These are phyloP conservation scores for Neofusicoccum sp. DNA, from an alignment of 2,329 filamentous ascomycete species.

Conservation along the genomic window DNA sequence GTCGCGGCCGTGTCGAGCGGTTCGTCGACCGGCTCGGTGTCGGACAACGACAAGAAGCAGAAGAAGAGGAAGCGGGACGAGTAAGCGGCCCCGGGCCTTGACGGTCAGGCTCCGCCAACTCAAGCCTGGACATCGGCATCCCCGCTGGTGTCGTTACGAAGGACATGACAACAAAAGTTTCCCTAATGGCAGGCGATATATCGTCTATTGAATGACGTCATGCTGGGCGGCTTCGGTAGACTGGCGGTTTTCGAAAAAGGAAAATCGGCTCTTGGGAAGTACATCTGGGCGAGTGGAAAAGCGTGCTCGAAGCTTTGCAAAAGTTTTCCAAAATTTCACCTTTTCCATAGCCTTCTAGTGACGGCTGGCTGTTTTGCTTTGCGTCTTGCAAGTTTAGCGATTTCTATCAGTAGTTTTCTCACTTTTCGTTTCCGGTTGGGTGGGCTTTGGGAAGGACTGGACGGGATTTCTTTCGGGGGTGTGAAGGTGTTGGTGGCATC, in stretches of 20 bases:
- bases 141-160: slow-evolving; percentile 6
- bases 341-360: slow-evolving; percentile 4
- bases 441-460: slow-evolving; percentile 2
- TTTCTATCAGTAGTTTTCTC: neutral
- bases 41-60: slow-evolving; percentile 45
- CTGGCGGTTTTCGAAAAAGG: slow-evolving; percentile 27
- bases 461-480: neutral
- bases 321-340: slow-evolving; percentile 7
- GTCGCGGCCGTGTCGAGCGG: slow-evolving; percentile 34
- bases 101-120: slow-evolving; percentile 7
- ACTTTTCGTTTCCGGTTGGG: slow-evolving; percentile 4
- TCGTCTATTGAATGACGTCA: slow-evolving; percentile 38
- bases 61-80: slow-evolving; percentile 74
- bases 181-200: slow-evolving; percentile 21
- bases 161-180: slow-evolving; percentile 13
- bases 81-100: slow-evolving; percentile 29
- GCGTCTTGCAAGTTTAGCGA: slow-evolving; percentile 17
- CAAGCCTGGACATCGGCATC: neutral
- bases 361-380: slow-evolving; percentile 18
- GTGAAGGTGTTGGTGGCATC: slow-evolving; percentile 17
- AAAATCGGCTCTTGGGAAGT: slow-evolving; percentile 15
- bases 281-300: slow-evolving; percentile 19
- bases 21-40: slow-evolving; percentile 37
- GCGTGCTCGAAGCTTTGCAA: neutral
- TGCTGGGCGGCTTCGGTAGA: slow-evolving; percentile 37